Percentiles rank a stretch among this genome's conserved stretches.
Evolutionary conservation across 2,329 filamentous ascomycete species (phyloP).

Genomic region (Pseudocercospora fijiensis): DNA sequence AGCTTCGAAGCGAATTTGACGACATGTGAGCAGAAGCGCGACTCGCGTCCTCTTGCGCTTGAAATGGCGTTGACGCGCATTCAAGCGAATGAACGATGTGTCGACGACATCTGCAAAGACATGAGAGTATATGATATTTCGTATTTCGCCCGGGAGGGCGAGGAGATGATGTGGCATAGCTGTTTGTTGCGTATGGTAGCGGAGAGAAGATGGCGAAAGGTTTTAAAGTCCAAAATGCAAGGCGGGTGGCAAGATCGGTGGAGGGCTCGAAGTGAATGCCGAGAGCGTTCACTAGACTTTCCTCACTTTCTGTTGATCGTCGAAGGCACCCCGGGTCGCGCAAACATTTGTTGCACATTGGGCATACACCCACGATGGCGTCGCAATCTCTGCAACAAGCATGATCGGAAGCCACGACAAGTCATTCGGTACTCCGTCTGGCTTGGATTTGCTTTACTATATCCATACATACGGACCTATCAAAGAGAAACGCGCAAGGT

Average conservation of each 20-base stretch:
- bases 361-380: too few species aligned
- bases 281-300: too few species aligned
- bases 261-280: neutral
- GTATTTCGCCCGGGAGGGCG: neutral
- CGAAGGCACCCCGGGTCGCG: too few species aligned
- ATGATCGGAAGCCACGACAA: too few species aligned
- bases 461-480: too few species aligned
- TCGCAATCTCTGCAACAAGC: too few species aligned
- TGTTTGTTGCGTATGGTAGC: neutral
- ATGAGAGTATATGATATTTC: neutral
- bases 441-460: too few species aligned
- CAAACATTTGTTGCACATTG: too few species aligned
- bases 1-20: conserved; percentile 8
- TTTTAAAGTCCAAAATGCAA: neutral
- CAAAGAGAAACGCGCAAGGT: too few species aligned
- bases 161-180: neutral
- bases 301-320: too few species aligned
- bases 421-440: too few species aligned
- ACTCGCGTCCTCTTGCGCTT: neutral
- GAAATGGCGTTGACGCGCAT: neutral
- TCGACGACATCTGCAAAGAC: neutral
- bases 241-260: neutral
- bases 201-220: neutral
- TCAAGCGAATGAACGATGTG: neutral
- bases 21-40: conserved; percentile 3